Evolutionary conservation across 2,329 filamentous ascomycete genomes (phyloP), one percentile per base, ranked within the genome.

Genomic region (Eurotiales sp.): DNA sequence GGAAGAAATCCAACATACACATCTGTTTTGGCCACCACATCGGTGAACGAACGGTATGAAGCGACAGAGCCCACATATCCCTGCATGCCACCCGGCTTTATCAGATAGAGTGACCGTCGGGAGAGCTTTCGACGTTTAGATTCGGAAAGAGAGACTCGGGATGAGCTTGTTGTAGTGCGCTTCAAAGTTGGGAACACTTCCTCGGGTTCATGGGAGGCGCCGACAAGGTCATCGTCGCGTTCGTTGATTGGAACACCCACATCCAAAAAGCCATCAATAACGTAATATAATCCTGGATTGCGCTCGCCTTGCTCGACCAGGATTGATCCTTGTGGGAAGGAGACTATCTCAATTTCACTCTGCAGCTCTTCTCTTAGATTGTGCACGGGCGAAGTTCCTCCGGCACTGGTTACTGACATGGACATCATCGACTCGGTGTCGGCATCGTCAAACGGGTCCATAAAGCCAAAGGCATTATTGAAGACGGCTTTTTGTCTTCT

Each of bases 1-100:
- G 93, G 93, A 11, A 99, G 74, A 58, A 99, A 99, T 1, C 93
- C 93, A 12, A 99, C 93, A 62, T 96, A 97, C 2, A 97, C 93
- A 70, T 99, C 93, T 0, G 95, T 99, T 72, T 97, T 97, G 3
- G 93, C 95, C 32, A 92, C 87, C 1, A 99, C 91, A 64, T 97
- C 92, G 17, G 96, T 93, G 65, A 97, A 96, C 0, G 93, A 99
- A 22, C 93, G 80, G 66, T 96, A 96, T 0, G 91, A 96, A 2
- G 93, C 96, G 15, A 99, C 86, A 0, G 90, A 93, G 4, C 93
- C 91, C 27, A 97, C 84, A 62, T 99, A 99, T 0, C 93, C 95
- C 47, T 93, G 92, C 30, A 99, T 79, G 0, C 91, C 91, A 45
- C 93, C 93, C 3, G 93, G 93, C 64, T 96, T 99, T 57, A 96